Base-by-base conservation (phyloP, 805 yeast species). In the Ogataea zsoltii region DNA sequence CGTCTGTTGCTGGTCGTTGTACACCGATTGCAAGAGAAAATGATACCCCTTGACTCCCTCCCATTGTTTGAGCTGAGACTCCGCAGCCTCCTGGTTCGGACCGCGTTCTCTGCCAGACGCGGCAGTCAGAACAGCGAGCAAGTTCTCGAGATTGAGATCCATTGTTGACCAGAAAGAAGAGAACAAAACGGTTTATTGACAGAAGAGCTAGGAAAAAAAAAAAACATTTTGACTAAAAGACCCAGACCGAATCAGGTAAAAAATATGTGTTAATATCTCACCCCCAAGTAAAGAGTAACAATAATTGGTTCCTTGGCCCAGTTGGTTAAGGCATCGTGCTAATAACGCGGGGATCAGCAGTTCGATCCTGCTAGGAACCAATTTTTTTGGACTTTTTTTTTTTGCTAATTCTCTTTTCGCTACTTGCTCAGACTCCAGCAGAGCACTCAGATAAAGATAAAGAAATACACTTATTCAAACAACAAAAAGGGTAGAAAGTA, bases 351-450 rank as follows among this genome's bases (percentile, higher is more conserved):
- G 62, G 87, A 81, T 82, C 87, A 80, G 85, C 87, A 79, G 87
- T 82, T 82, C 87, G 87, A 82, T 81, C 87, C 87, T 79, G 87
- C 85, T 80, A 82, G 85, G 85, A 85, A 82, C 81, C 87, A 82
- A 60, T 37, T 28, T 28, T 28, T 28, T n/a, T 28, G 4, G 13
- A n/a, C 13, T 28, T 28, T 28, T n/a, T 28, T 28, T n/a, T 28
- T 11, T 28, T 28, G 31, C n/a, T n/a, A n/a, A n/a, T n/a, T n/a
- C n/a, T n/a, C n/a, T n/a, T n/a, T n/a, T n/a, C n/a, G n/a, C n/a
- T n/a, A n/a, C n/a, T n/a, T n/a, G n/a, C n/a, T n/a, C n/a, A n/a
- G n/a, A n/a, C n/a, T n/a, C n/a, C n/a, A n/a, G n/a, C n/a, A n/a
- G n/a, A n/a, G n/a, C n/a, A n/a, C n/a, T n/a, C 13, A 28, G 11